Base-by-base conservation (phyloP, 2,329 filamentous ascomycete genomes). In the Aspergillus alliaceus region DNA sequence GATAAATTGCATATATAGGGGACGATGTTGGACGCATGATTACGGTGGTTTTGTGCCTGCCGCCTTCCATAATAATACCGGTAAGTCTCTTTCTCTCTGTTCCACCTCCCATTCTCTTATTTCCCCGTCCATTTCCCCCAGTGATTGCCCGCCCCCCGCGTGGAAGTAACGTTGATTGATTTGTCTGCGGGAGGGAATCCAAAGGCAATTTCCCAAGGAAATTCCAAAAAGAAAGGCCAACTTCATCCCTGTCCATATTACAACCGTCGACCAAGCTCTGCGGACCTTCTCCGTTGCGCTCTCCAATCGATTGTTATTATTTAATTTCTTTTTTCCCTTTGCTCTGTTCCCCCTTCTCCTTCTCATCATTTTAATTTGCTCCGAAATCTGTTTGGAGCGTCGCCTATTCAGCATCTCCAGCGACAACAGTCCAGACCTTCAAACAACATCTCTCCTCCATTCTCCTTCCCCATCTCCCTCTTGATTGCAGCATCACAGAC, bases 381-480 rank as follows among this genome's bases (percentile, higher is more conserved):
- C 44, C 29, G 27, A 2, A n/a, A 48, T 32, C 44, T 18, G 27
- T 18, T 32, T 32, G 25, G 25, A 20, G 25, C 15, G 27, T 32
- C 15, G 20, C 44, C 29, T 27, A 48, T 48, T 14, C 29, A 48
- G 44, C 12, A 14, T 48, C 44, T 48, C 25, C 18, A 48, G 27
- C 22, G 44, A 48, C 18, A 20, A 32, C 50, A 52, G 35, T 52
- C 50, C 50, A 52, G 51, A 53, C 53, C 54, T 25, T 56, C 52
- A 51, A 32, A 32, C 44, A 32, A 48, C 44, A 48, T 12, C 44
- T 49, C 53, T 59, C 53, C 39, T 44, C 44, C 42, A 22, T 51
- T 47, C 53, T 51, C 55, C 40, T 59, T 35, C 24, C 42, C 39
- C 29, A 50, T 57, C 56, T 53, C 49, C 34, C 51, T 31, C 44